Base-by-base conservation (phyloP, 805 yeast genomes). In the Phaffomyces antillensis region DNA sequence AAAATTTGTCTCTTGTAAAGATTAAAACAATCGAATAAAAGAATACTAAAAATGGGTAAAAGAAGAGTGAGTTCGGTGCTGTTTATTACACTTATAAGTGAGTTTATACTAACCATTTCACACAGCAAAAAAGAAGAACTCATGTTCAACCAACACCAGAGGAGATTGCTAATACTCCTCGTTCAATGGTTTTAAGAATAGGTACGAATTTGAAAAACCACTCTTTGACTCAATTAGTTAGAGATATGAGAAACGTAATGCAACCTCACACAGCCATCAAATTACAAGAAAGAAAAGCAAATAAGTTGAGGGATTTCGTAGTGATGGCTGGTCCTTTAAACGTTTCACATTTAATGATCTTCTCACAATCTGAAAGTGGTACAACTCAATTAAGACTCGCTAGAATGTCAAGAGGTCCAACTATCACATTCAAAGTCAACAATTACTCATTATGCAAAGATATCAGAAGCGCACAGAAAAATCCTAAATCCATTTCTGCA, bases 251-350 rank as follows among this genome's bases (percentile, higher is more conserved):
- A 60, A 76, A 77, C 49, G 78, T 89, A 52, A 89, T 93, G 96
- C 93, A 88, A 61, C 99, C 99, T 13, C 95, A 91, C 59, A 93
- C 99, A 3, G 97, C 98, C 12, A 80, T 88, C 56, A 85, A 80
- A 53, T 73, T 93, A 47, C 75, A 82, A 52, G 99, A 93, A 66
- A 73, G 98, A 41, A 87, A 86, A 61, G 72, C 86, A 35, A 93
- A 93, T 65, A 86, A 81, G 60, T 71, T 93, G 53, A 87, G 85
- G 63, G 99, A 91, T 66, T 93, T 85, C 56, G 77, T 90, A n/a
- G 96, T 88, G n/a, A 90, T 93, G 96, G 86, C 96, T 34, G 98
- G 98, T 7, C 98, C 98, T 13, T 71, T 93, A 37, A 96, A 96
- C 25, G 96, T 93, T 20, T 75, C 91, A 7, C 96, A 91, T 65